Evolutionary conservation across 192 early-diverging fungal species (phyloP).

Genomic region (Geosiphon pyriformis): DNA sequence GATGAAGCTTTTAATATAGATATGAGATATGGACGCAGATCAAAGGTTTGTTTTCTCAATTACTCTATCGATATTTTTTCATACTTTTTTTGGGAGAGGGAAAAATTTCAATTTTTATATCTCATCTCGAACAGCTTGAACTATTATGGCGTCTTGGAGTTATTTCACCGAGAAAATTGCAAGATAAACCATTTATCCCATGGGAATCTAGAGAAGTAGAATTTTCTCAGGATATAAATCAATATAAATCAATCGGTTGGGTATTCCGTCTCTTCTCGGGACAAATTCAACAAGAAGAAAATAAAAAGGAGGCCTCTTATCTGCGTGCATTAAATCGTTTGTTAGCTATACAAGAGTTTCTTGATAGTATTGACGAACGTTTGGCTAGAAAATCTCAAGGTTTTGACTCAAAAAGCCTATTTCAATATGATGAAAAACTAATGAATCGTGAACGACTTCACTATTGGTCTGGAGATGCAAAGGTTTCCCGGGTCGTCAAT

Average conservation of each 20-base stretch:
- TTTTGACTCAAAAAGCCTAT: slow-evolving; percentile 42
- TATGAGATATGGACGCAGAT: slow-evolving; percentile 61
- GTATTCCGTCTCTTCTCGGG: slow-evolving; percentile 58
- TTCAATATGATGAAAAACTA: slow-evolving; percentile 44
- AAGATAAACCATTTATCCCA: slow-evolving; percentile 45
- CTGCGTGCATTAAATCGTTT: slow-evolving; percentile 56
- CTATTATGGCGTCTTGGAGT: slow-evolving; percentile 53
- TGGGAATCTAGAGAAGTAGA: slow-evolving; percentile 48
- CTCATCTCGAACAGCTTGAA: slow-evolving; percentile 50
- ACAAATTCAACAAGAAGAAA: slow-evolving; percentile 53
- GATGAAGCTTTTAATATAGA: slow-evolving; percentile 49
- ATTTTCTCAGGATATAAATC: slow-evolving; percentile 34
- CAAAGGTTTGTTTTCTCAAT: slow-evolving; percentile 43
- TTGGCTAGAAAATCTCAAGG: slow-evolving; percentile 40
- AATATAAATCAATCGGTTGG: slow-evolving; percentile 52
- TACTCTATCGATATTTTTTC: not conserved
- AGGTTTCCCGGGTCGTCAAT: slow-evolving; percentile 36
- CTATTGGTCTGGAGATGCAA: slow-evolving; percentile 49
- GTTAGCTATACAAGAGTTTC: slow-evolving; percentile 53
- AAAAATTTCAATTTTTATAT: too few relatives aligned
- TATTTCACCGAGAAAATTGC: slow-evolving; percentile 38
- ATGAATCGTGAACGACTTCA: slow-evolving; percentile 43
- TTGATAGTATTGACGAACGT: slow-evolving; percentile 54
- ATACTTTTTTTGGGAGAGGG: not conserved
- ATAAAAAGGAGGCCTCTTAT: slow-evolving; percentile 48